A percentile compares a stretch with the other conserved stretches of the same genome.
Conservation (phyloP, 306 rosid species). For the Acacia crassicarpa region DNA sequence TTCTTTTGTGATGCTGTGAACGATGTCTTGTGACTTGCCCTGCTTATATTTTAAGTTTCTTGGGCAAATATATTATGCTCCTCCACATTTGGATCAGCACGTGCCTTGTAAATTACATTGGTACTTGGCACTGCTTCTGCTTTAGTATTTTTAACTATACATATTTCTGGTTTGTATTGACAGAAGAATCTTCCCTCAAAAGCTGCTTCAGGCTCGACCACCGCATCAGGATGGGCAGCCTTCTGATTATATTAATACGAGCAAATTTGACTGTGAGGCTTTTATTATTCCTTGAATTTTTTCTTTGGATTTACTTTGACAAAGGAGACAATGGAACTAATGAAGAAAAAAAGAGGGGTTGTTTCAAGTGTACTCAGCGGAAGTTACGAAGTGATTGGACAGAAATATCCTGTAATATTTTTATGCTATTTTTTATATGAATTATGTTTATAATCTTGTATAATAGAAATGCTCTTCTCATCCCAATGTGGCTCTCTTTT, state of each 20-base stretch:
- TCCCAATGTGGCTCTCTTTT: neutral
- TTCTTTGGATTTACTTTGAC: conserved; percentile 30
- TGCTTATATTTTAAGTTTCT: neutral
- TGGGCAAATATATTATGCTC: neutral
- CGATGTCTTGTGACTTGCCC: neutral
- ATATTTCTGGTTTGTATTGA: conserved; percentile 17
- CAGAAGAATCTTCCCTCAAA: conserved; percentile 88
- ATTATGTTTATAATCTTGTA: conserved; percentile 38
- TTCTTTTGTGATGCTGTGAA: neutral
- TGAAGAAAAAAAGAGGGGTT: conserved; percentile 19
- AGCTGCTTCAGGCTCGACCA: conserved; percentile 60
- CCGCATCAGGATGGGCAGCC: conserved; percentile 96
- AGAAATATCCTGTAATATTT: conserved; percentile 46
- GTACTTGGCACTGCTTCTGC: neutral
- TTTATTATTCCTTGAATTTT: conserved; percentile 26
- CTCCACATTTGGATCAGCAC: neutral
- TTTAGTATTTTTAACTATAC: neutral
- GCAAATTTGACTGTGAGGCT: conserved; percentile 49
- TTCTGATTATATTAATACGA: conserved; percentile 64
- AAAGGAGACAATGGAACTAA: conserved; percentile 24
- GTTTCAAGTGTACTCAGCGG: conserved; percentile 44
- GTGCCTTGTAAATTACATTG: neutral
- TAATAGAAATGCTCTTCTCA: conserved; percentile 4
- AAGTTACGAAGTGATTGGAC: conserved; percentile 35
- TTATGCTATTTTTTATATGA: conserved; percentile 26